A percentile compares a stretch with the other conserved stretches of the same genome.
These are phyloP conservation scores for Persicaria maculosa DNA, from an alignment of 148 eudicot genomes.

Conservation along the genomic window DNA sequence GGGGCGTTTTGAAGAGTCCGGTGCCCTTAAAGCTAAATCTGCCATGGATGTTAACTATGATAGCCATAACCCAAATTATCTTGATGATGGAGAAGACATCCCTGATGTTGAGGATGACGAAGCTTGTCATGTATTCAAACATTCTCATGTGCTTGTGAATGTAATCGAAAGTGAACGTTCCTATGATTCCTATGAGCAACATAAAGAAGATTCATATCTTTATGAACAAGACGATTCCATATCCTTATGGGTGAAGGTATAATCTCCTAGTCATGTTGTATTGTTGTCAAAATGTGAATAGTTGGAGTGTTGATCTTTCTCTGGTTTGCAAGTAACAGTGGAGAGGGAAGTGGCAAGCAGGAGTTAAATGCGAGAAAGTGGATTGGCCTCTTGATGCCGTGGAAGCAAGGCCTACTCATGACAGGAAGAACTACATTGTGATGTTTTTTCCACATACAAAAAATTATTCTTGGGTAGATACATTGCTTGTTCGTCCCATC, in stretches of 20 bases:
- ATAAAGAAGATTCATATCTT: slow-evolving; percentile 33
- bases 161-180: slow-evolving; percentile 41
- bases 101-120: slow-evolving; percentile 32
- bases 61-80: no score
- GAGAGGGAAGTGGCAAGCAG: slow-evolving; percentile 98
- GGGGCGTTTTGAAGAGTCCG: no score
- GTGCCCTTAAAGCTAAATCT: no score
- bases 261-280: no score
- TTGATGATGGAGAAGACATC: slow-evolving; percentile 18
- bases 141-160: slow-evolving; percentile 35
- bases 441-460: slow-evolving; percentile 77
- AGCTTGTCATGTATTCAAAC: slow-evolving; percentile 43
- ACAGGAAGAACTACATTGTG: slow-evolving; percentile 77
- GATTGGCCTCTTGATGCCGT: slow-evolving; percentile 90
- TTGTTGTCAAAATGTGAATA: no score
- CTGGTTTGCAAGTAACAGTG: slow-evolving; percentile 49
- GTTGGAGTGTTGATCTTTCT: no score
- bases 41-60: no score
- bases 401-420: slow-evolving; percentile 90
- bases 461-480: slow-evolving; percentile 93
- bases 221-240: no score
- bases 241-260: no score
- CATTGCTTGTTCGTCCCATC: slow-evolving; percentile 74
- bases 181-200: slow-evolving; percentile 21
- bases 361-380: slow-evolving; percentile 78